Percentiles rank a stretch among this genome's conserved stretches.
Evolutionary conservation across 2,329 filamentous ascomycete genomes (phyloP).

Genomic region (Teratosphaeria destructans): DNA sequence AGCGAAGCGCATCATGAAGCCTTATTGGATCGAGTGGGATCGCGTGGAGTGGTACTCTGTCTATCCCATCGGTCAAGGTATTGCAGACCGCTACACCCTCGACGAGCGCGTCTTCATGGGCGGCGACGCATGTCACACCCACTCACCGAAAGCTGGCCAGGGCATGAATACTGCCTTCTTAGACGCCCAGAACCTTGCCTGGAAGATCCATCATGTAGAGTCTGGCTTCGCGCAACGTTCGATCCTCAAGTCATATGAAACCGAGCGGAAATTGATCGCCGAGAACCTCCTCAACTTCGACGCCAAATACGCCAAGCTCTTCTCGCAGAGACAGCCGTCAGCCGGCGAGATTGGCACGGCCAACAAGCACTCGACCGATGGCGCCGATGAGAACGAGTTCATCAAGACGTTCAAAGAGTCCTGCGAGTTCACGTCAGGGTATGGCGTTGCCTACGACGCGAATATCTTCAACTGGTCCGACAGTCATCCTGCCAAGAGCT

Average conservation of each 20-base stretch:
- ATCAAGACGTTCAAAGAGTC: conserved; percentile 82
- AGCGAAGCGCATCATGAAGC: conserved; percentile 49
- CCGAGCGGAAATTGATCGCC: conserved; percentile 73
- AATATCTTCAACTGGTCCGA: conserved; percentile 79
- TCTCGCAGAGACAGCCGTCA: conserved; percentile 67
- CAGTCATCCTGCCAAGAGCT: conserved; percentile 59
- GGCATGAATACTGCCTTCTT: conserved; percentile 53
- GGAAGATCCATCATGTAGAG: conserved; percentile 92
- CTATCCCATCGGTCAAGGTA: conserved; percentile 56
- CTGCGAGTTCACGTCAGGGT: conserved; percentile 87
- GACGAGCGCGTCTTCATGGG: conserved; percentile 58
- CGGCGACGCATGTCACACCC: conserved; percentile 55
- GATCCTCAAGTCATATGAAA: conserved; percentile 75
- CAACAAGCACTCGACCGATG: conserved; percentile 37
- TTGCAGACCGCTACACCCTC: conserved; percentile 53
- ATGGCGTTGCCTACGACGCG: conserved; percentile 74
- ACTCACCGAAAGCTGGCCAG: conserved; percentile 53
- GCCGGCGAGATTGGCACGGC: conserved; percentile 63
- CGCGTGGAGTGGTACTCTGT: conserved; percentile 57
- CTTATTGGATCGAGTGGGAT: conserved; percentile 53
- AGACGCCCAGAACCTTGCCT: conserved; percentile 74
- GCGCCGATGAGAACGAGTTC: conserved; percentile 61
- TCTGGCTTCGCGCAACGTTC: conserved; percentile 65
- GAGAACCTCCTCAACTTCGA: conserved; percentile 80
- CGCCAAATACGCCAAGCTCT: conserved; percentile 78